Percentiles rank a stretch among this genome's conserved stretches.
phyloP scores from a whole-genome alignment of 352 stramenopile genomes.

The Pythium monospermum region DNA sequence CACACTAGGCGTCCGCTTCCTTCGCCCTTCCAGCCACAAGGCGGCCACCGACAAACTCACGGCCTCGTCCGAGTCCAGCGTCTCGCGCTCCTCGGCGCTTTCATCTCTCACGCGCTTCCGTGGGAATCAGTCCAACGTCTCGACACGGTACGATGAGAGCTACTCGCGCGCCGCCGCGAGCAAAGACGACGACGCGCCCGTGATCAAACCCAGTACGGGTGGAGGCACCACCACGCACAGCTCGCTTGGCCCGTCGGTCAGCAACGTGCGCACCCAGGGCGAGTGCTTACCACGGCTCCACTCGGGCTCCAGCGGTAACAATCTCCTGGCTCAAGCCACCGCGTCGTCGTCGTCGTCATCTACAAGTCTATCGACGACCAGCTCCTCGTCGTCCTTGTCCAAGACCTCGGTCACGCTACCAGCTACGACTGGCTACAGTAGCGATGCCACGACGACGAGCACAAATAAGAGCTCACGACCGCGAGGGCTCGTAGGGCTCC shows the following conservation, averaged over 20 bases:
- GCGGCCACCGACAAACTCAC: too few species aligned
- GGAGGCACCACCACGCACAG: not conserved
- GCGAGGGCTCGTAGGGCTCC: conserved; percentile 25
- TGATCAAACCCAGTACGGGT: not conserved
- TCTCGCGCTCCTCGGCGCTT: conserved; percentile 27
- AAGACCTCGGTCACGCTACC: conserved; percentile 7
- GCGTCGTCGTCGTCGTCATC: not conserved
- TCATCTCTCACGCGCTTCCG: conserved; percentile 46
- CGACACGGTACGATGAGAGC: conserved; percentile 14
- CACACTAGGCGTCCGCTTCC: conserved; percentile 27
- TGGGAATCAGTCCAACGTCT: conserved; percentile 24
- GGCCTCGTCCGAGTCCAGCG: conserved; percentile 19
- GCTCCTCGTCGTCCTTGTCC: conserved; percentile 1
- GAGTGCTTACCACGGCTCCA: conserved; percentile 8
- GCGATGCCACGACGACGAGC: not conserved
- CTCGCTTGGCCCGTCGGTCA: not conserved
- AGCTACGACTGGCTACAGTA: not conserved
- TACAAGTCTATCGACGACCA: not conserved
- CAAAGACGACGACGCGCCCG: conserved; percentile 15
- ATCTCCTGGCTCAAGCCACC: not conserved
- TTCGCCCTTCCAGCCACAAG: conserved; percentile 28
- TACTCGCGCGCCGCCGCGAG: conserved; percentile 6
- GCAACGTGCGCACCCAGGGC: not conserved
- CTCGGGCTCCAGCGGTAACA: conserved; percentile 15
- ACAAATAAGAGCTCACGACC: not conserved